phyloP scores from a whole-genome alignment of 805 yeast genomes.

The Ogataea dorogensis region DNA sequence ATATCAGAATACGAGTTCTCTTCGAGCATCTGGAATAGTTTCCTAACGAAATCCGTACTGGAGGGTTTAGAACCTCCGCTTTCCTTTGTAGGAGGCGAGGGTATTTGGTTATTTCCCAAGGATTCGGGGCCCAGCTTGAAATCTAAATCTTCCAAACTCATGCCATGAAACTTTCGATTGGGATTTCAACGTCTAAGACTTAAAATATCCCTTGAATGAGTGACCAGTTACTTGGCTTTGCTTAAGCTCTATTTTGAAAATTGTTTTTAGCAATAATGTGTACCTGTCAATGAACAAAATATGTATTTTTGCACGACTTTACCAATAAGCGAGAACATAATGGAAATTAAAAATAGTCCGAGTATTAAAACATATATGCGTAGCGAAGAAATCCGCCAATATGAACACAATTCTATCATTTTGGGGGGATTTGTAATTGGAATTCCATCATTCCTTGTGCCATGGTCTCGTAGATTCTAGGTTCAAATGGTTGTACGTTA shows the following conservation, averaged over 20 bases:
- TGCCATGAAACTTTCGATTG: no score
- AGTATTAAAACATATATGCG: neutral
- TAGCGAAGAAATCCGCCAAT: neutral
- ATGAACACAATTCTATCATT: slow-evolving; percentile 1
- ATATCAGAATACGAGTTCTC: slow-evolving; percentile 70
- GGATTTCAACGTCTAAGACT: no score
- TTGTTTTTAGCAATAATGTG: slow-evolving; percentile 10
- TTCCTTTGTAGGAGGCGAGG: slow-evolving; percentile 7
- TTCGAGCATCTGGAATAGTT: slow-evolving; percentile 80
- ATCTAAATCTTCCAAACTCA: slow-evolving; percentile 12
- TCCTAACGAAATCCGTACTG: slow-evolving; percentile 65
- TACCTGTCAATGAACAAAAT: slow-evolving; percentile 2
- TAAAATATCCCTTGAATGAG: neutral
- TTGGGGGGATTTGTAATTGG: slow-evolving; percentile 26
- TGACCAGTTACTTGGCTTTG: no score
- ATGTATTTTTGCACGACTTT: slow-evolving; percentile 2
- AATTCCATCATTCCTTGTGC: slow-evolving; percentile 35
- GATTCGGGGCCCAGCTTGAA: slow-evolving; percentile 8
- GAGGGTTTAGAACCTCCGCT: slow-evolving; percentile 9
- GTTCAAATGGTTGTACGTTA: slow-evolving; percentile 26
- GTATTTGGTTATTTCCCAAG: slow-evolving; percentile 1
- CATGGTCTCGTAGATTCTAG: slow-evolving; percentile 30
- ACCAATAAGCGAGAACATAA: neutral
- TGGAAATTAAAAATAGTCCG: no score
- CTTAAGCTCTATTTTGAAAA: neutral